Conservation (phyloP, 192 early-diverging fungal genomes). For the Coemansia guatemalensis region DNA sequence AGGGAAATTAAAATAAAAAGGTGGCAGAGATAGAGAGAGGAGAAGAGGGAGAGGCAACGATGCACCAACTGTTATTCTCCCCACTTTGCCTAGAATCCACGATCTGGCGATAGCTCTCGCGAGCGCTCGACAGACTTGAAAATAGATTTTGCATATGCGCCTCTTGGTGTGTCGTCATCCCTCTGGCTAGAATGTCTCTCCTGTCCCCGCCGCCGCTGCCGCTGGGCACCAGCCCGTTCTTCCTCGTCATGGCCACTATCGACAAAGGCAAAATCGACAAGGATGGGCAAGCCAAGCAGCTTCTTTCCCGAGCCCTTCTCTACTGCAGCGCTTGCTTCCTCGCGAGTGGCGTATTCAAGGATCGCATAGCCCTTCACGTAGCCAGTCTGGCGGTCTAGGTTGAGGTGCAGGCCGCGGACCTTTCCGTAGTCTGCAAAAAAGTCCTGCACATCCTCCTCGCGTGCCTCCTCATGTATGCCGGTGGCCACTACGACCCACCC, state of each 20-base stretch:
- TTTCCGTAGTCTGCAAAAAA: conserved; percentile 88
- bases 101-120: conserved; percentile 47
- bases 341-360: conserved; percentile 78
- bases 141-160: neutral
- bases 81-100: conserved; percentile 29
- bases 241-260: conserved; percentile 15
- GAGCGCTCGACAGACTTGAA: conserved; percentile 14
- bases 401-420: conserved; percentile 87
- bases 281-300: conserved; percentile 70
- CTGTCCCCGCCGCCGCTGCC: neutral
- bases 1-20: neutral
- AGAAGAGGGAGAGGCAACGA: neutral
- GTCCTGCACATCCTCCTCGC: conserved; percentile 87
- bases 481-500: conserved; percentile 96
- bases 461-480: conserved; percentile 92
- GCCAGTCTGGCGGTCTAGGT: conserved; percentile 91
- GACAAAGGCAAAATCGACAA: conserved; percentile 89
- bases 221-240: neutral
- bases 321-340: conserved; percentile 81
- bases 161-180: neutral
- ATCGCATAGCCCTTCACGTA: conserved; percentile 97
- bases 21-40: neutral
- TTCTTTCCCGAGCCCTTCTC: conserved; percentile 68
- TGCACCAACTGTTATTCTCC: neutral
- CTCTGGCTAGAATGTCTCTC: conserved; percentile 14